phyloP scores from a whole-genome alignment of 257 asterid genomes.

The Plantago major region DNA sequence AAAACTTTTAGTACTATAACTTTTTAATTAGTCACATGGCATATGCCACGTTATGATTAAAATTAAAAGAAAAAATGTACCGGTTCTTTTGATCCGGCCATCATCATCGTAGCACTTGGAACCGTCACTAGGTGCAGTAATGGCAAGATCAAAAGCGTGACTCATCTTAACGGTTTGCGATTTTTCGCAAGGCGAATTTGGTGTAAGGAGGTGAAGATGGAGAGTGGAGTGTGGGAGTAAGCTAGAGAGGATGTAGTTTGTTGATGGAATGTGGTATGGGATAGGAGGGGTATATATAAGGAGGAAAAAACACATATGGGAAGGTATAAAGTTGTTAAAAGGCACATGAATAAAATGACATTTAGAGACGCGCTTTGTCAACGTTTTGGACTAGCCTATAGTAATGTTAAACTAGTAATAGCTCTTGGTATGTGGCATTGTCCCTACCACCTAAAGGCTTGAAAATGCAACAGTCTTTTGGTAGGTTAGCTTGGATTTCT shows the following conservation, averaged over 20 bases:
- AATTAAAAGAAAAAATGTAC: neutral
- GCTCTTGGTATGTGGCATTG: no score
- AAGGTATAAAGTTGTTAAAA: no score
- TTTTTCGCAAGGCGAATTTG: neutral
- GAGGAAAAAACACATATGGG: neutral
- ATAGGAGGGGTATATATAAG: constrained; percentile 3
- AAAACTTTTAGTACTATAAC: neutral
- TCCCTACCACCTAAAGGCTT: no score
- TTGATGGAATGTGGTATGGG: neutral
- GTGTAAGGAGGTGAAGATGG: neutral
- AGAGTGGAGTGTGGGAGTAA: neutral
- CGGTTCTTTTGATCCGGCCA: constrained; percentile 17
- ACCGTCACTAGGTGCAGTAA: constrained; percentile 12
- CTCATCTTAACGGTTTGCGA: constrained; percentile 25
- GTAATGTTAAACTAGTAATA: no score
- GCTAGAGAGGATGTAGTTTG: neutral
- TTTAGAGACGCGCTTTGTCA: no score
- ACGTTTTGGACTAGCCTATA: no score
- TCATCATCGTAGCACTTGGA: constrained; percentile 21
- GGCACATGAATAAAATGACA: no score
- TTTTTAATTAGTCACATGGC: no score
- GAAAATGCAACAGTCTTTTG: no score
- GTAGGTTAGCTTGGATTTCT: no score
- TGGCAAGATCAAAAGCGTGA: constrained; percentile 28
- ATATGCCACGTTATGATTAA: neutral